Conservation (phyloP, 257 asterid species). For the Scutellaria minor region DNA sequence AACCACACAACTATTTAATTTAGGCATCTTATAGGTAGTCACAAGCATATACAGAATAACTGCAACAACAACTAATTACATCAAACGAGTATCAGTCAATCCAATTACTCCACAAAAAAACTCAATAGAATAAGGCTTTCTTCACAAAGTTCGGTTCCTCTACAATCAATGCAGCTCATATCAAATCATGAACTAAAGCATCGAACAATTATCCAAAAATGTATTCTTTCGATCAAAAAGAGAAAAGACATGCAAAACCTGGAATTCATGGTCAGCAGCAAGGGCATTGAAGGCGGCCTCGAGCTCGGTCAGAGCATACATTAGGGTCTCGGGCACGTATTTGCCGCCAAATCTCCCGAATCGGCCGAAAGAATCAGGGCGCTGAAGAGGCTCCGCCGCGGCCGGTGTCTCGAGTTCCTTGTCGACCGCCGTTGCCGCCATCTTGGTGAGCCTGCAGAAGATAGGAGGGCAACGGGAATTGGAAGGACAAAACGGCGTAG, state of each 20-base stretch:
- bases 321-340: conserved; percentile 88
- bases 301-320: conserved; percentile 89
- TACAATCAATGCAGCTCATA: conserved; percentile 1
- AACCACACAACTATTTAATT: neutral
- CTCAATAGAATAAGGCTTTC: neutral
- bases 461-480: conserved; percentile 31
- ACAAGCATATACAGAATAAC: neutral
- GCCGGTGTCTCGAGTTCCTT: conserved; percentile 39
- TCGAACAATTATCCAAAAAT: neutral
- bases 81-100: neutral
- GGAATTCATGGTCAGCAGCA: conserved; percentile 63
- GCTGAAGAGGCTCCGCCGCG: conserved; percentile 39
- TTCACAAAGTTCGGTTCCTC: neutral
- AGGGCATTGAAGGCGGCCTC: conserved; percentile 76
- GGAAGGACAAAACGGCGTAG: conserved; percentile 28
- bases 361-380: conserved; percentile 93
- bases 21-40: neutral
- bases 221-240: neutral
- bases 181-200: neutral
- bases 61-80: neutral
- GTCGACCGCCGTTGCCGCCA: conserved; percentile 49
- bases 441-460: conserved; percentile 42
- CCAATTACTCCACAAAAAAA: neutral
- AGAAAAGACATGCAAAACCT: conserved; percentile 48
- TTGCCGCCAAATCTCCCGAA: conserved; percentile 89